A percentile compares a stretch with the other conserved stretches of the same genome.
Conservation (phyloP, 257 asterid species). For the Solanum commersonii region DNA sequence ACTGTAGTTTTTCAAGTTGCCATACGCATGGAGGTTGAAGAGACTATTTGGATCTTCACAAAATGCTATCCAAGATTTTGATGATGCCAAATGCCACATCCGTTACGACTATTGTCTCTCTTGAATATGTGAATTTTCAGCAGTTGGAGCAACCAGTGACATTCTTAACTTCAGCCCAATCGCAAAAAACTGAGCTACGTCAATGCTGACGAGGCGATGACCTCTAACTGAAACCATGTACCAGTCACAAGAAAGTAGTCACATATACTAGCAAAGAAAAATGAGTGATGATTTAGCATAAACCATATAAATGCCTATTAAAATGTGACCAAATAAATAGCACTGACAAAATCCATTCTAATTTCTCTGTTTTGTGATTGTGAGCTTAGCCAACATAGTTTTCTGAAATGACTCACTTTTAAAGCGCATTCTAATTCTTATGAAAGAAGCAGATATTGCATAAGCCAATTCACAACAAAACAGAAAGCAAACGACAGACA, state of each 20-base stretch:
- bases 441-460: background rate
- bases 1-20: background rate
- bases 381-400: background rate
- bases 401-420: background rate
- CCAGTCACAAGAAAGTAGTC: background rate
- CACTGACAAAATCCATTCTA: background rate
- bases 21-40: background rate
- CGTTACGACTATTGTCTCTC: background rate
- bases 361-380: background rate
- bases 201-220: background rate
- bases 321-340: background rate
- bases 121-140: background rate
- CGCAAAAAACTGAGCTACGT: background rate
- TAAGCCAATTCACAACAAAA: background rate
- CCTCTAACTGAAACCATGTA: background rate
- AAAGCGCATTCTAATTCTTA: background rate
- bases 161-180: background rate
- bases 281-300: background rate
- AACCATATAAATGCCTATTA: background rate
- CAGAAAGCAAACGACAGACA: background rate
- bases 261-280: background rate
- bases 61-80: background rate
- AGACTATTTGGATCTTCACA: background rate
- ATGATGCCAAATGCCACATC: background rate
- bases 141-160: background rate